phyloP scores from a whole-genome alignment of 148 eudicot genomes.

The Spergularia marina region DNA sequence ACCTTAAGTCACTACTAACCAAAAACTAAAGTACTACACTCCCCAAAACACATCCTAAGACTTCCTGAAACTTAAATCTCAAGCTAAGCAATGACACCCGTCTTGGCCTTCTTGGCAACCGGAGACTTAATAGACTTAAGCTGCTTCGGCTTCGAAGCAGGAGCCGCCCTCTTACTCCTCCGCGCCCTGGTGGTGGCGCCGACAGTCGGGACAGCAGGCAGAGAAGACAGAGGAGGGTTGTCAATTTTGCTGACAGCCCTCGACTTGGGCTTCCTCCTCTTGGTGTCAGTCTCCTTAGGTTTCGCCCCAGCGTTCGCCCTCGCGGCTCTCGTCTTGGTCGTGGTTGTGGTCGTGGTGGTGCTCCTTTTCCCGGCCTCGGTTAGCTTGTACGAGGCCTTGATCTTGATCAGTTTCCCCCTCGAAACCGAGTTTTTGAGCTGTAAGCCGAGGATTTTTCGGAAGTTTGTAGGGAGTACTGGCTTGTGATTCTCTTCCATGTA shows the following conservation, averaged over 20 bases:
- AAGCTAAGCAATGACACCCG: constrained; percentile 23
- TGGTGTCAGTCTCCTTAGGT: constrained; percentile 4
- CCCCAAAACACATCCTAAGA: too few species aligned
- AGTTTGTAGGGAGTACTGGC: constrained; percentile 54
- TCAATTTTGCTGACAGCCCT: constrained; percentile 36
- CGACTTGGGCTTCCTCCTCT: constrained; percentile 33
- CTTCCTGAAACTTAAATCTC: background rate
- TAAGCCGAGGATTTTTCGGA: constrained; percentile 61
- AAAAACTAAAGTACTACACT: too few species aligned
- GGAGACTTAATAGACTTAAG: constrained; percentile 57
- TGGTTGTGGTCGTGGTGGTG: background rate
- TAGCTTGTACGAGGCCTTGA: constrained; percentile 75
- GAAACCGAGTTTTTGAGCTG: constrained; percentile 66
- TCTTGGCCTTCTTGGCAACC: constrained; percentile 46
- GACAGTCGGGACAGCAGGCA: background rate
- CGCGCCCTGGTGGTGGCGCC: constrained; percentile 22
- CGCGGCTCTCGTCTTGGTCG: constrained; percentile 28
- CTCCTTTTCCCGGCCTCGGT: constrained; percentile 40
- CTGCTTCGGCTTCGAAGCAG: constrained; percentile 51
- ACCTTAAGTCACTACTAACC: background rate
- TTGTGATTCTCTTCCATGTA: constrained; percentile 70
- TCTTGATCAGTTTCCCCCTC: constrained; percentile 61
- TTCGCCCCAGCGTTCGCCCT: constrained; percentile 35
- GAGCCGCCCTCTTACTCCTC: constrained; percentile 39
- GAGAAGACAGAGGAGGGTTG: background rate